Evolutionary conservation across 169 alveolate species (phyloP).

Genomic region (Cryptosporidium sp.): DNA sequence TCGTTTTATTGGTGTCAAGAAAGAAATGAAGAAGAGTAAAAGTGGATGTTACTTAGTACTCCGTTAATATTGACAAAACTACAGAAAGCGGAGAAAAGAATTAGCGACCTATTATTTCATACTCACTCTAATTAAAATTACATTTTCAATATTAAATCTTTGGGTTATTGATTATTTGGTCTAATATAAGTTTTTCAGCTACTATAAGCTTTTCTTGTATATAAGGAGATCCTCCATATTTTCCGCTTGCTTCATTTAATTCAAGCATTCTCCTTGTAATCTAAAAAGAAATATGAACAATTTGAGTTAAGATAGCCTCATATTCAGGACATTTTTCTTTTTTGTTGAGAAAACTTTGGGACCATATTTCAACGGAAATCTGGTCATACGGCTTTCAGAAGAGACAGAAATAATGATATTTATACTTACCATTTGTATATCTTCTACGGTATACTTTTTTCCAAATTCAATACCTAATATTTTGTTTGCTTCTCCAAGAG

Average conservation of each 20-base stretch:
- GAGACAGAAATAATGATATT: background rate
- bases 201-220: slow-evolving; percentile 53
- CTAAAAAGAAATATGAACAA: background rate
- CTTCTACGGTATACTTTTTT: background rate
- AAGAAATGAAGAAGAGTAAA: background rate
- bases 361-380: background rate
- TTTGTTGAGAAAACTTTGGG: background rate
- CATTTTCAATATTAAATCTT: background rate
- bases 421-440: slow-evolving; percentile 56
- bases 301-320: background rate
- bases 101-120: background rate
- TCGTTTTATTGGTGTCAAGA: background rate
- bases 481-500: slow-evolving; percentile 56
- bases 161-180: slow-evolving; percentile 31
- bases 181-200: slow-evolving; percentile 39
- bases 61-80: too few species aligned
- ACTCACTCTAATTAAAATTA: background rate
- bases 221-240: slow-evolving; percentile 70
- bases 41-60: background rate
- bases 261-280: slow-evolving; percentile 62
- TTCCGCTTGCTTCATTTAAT: slow-evolving; percentile 35
- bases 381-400: background rate
- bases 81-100: background rate
- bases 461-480: slow-evolving; percentile 23
- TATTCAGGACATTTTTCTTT: background rate